Evolutionary conservation across 2,329 filamentous ascomycete species (phyloP).

Genomic region (Bipolaris bicolor): DNA sequence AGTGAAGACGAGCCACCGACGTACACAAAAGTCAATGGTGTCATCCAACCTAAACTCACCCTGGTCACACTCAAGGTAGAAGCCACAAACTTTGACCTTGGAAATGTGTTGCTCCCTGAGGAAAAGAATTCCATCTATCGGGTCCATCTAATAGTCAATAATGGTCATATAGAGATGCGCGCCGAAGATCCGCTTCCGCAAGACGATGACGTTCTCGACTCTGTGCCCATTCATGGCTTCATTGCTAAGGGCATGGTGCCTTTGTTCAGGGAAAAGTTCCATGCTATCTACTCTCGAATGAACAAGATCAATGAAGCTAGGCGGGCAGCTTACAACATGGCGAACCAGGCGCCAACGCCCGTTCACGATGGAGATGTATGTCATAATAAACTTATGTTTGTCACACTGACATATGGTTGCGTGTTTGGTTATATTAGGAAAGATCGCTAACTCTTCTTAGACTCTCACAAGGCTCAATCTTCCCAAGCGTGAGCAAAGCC

Average conservation of each 20-base stretch:
- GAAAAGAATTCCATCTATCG: constrained; percentile 19
- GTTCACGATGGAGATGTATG: constrained; percentile 36
- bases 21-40: constrained; percentile 32
- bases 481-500: constrained; percentile 8
- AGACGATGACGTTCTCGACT: constrained; percentile 23
- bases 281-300: constrained; percentile 27
- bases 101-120: constrained; percentile 36
- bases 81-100: constrained; percentile 35
- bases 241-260: constrained; percentile 30
- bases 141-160: constrained; percentile 25
- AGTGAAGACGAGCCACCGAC: constrained; percentile 36
- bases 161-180: constrained; percentile 28
- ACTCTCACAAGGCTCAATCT: constrained; percentile 23
- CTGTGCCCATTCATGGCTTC: constrained; percentile 32
- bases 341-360: constrained; percentile 14
- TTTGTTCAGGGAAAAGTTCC: constrained; percentile 36
- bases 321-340: constrained; percentile 26
- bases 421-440: no score
- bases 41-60: constrained; percentile 27
- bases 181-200: constrained; percentile 25
- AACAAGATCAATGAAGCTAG: constrained; percentile 35
- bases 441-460: constrained; percentile 15
- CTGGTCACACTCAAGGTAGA: constrained; percentile 30
- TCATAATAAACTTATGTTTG: background rate
- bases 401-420: no score